Evolutionary conservation across 106 monocot genomes (phyloP), one percentile per base, ranked within the genome.

Genomic region (Amphibolis antarctica): DNA sequence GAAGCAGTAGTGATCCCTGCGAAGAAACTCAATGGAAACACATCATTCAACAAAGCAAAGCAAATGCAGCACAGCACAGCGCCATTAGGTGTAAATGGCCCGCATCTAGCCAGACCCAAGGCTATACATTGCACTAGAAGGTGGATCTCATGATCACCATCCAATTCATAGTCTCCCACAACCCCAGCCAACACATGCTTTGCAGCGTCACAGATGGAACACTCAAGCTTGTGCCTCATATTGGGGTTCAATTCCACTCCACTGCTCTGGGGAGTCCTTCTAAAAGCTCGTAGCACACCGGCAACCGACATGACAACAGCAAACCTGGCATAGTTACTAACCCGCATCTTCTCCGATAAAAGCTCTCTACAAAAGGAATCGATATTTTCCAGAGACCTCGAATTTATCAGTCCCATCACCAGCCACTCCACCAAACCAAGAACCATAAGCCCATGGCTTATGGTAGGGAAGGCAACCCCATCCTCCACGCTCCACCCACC

Each of bases 371-470:
- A 75, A 9, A 87, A 62, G 2, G 44, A 12, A 43, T 80, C 77
- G 11, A 91, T 64, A 45, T 65, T 88, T 2, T 53, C 56, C 42
- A 62, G 22, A 45, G 72, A 63, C 18, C 65, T 64, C 12, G 60
- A 63, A 49, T 59, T 65, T 0, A 85, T 60, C 42, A 81, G 81
- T 10, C 65, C 72, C 25, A 64, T 50, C 29, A 83, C 75, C 51
- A 75, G 28, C 98, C 91, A 99, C 60, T 99, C 91, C 27, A 81
- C 48, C 65, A 99, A 71, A 30, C 61, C 52, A 11, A 99, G 69
- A 23, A 91, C 17, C 87, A 91, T 85, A 18, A 88, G 53, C 46
- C 87, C 90, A 59, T 81, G 59, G 14, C 22, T 18, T 12, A 87
- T 43, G 14, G 64, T 60, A 51, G 69, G 36, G 36, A 36, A 9